Evolutionary conservation across 2,329 filamentous ascomycete genomes (phyloP).

Genomic region (Daldinia eschscholtzii): DNA sequence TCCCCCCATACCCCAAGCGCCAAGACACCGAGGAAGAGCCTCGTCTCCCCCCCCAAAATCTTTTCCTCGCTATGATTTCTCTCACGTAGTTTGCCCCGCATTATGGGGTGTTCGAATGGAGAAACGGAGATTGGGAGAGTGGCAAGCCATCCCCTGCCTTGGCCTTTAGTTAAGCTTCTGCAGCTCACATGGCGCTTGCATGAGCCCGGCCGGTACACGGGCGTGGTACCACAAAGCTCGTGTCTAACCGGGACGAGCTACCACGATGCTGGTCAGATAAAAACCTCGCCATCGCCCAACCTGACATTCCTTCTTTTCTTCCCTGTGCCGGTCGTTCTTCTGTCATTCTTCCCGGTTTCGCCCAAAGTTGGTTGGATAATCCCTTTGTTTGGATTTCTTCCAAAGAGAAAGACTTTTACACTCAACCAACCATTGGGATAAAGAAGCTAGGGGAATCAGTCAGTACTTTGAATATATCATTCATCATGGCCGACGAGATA

Average conservation of each 20-base stretch:
- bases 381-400: slow-evolving; percentile 4
- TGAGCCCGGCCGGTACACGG: slow-evolving; percentile 4
- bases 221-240: slow-evolving; percentile 10
- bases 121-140: slow-evolving; percentile 35
- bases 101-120: slow-evolving; percentile 31
- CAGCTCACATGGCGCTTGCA: slow-evolving; percentile 33
- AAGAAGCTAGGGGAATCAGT: slow-evolving; percentile 14
- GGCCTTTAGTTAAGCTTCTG: slow-evolving; percentile 33
- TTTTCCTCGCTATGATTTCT: slow-evolving; percentile 19
- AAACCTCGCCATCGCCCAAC: slow-evolving; percentile 28
- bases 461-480: neutral
- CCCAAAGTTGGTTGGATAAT: slow-evolving; percentile 5
- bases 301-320: neutral
- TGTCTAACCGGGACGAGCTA: slow-evolving; percentile 15
- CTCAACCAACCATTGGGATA: slow-evolving; percentile 5
- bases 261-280: slow-evolving; percentile 33
- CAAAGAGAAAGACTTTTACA: neutral
- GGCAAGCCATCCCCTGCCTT: slow-evolving; percentile 28
- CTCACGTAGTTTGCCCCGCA: slow-evolving; percentile 33
- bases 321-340: neutral
- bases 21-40: slow-evolving; percentile 50
- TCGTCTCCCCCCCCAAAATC: slow-evolving; percentile 34
- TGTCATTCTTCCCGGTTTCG: slow-evolving; percentile 2
- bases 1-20: slow-evolving; percentile 43
- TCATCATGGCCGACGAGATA: slow-evolving; percentile 47